phyloP scores from a whole-genome alignment of 2,329 filamentous ascomycete species.

The Alternaria sp. region DNA sequence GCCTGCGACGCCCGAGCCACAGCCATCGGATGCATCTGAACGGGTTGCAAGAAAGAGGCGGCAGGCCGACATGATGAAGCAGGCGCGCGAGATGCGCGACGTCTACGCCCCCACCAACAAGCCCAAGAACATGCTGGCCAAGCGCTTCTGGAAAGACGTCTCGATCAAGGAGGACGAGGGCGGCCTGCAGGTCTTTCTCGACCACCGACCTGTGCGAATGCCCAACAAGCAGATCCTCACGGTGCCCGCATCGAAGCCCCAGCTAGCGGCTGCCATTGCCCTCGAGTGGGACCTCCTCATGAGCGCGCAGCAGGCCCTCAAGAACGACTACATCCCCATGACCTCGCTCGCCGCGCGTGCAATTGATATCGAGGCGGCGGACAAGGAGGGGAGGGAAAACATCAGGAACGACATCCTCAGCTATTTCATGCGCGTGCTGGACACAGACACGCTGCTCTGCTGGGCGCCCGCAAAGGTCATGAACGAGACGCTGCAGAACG shows the following conservation, averaged over 20 bases:
- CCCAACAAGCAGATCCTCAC: conserved; percentile 74
- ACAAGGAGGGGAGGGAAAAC: conserved; percentile 58
- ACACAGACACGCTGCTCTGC: conserved; percentile 91
- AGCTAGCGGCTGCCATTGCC: conserved; percentile 84
- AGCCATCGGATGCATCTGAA: conserved; percentile 56
- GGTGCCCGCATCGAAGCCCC: conserved; percentile 75
- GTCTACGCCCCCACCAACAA: conserved; percentile 47
- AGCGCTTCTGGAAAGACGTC: conserved; percentile 90
- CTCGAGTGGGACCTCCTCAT: conserved; percentile 91
- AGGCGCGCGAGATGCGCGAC: conserved; percentile 52
- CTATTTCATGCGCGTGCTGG: conserved; percentile 81
- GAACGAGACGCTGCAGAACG: conserved; percentile 53
- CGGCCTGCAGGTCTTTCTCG: conserved; percentile 73
- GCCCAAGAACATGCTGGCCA: conserved; percentile 61
- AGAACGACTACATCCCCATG: conserved; percentile 86
- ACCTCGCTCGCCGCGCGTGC: conserved; percentile 86
- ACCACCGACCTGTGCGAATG: conserved; percentile 78
- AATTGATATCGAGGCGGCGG: conserved; percentile 77
- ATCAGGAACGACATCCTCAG: conserved; percentile 69
- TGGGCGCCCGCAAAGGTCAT: conserved; percentile 71
- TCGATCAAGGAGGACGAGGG: conserved; percentile 67
- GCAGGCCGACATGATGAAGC: conserved; percentile 57
- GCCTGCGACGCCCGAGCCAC: conserved; percentile 61
- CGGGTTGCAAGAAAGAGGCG: conserved; percentile 56
- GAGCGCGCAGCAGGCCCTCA: conserved; percentile 81